Base-by-base conservation (phyloP, 2,329 filamentous ascomycete species). In the Zymoseptoria brevis region DNA sequence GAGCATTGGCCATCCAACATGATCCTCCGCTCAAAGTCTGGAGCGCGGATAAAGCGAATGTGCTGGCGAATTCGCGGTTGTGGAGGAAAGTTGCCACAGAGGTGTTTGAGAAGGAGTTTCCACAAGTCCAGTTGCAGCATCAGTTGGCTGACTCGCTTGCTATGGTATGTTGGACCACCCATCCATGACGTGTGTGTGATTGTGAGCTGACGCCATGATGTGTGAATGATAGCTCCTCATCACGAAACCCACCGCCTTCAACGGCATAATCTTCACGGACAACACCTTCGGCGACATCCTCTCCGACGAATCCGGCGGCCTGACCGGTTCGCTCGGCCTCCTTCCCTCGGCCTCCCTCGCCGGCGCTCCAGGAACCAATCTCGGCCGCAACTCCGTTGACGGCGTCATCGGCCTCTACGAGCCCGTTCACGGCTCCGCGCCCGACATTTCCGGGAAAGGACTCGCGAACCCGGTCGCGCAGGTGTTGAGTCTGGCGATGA, bases 31-130 rank as follows among this genome's bases (percentile, higher is more conserved):
- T 75, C 0, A 67, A 74, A 1, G 79, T 81, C 1, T 79, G 75
- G 73, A 79, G 75, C 59, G 75, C 74, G 1, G 80, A 82, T 68
- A 82, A 82, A 68, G 79, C 79, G 50, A 82, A 82, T 60, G 79
- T 82, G 8, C 74, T 82, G 8, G 80, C 80, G 0, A 80, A 73
- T 53, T 75, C 76, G 3, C 71, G 80, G 2, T 74, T 82, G 3
- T 81, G 80, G 80, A 68, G 80, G 3, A 69, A 73, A 11, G 75
- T 76, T 3, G 77, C 76, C 0, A 68, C 71, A 11, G 70, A 77
- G 4, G 64, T 75, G 2, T 77, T 79, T 50, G 69, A 72, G 22
- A 70, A 67, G 9, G 77, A 79, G 57, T 78, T 79, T 35, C 73
- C 76, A 0, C 72, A 79, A 45, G 67, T 80, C 19, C 70, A 74